These are phyloP conservation scores for Naganishia onofrii DNA, from an alignment of 768 basidiomycete species.

Conservation along the genomic window DNA sequence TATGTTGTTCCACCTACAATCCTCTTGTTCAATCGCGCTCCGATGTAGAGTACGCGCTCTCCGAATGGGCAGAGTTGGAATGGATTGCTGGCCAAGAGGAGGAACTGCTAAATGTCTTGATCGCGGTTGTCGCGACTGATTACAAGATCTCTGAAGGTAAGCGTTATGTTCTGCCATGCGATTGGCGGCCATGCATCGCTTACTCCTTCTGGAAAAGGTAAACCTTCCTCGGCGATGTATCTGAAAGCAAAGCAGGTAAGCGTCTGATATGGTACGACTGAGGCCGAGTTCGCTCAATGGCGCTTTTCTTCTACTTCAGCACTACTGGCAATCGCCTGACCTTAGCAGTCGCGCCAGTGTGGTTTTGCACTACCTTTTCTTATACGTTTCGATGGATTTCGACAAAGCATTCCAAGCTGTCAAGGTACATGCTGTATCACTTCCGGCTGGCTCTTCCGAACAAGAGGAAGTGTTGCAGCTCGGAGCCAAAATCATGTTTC, in stretches of 20 bases:
- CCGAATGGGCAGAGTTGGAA: constrained; percentile 55
- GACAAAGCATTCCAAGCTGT: constrained; percentile 38
- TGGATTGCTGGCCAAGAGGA: constrained; percentile 32
- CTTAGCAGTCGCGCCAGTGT: neutral
- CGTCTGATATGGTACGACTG: too few species aligned
- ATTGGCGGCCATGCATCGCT: neutral
- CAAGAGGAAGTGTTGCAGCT: constrained; percentile 48
- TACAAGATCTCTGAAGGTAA: constrained; percentile 12
- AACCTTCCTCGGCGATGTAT: constrained; percentile 20
- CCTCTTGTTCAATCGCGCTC: neutral
- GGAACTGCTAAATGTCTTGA: constrained; percentile 8
- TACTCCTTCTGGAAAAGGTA: neutral
- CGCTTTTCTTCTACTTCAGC: neutral
- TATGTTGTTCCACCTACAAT: constrained; percentile 37
- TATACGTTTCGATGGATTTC: constrained; percentile 31
- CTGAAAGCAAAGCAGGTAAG: constrained; percentile 42
- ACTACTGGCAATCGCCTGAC: constrained; percentile 22
- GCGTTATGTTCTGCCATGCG: neutral
- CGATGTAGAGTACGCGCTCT: constrained; percentile 36
- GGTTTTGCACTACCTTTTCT: constrained; percentile 23
- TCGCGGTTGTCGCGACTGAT: constrained; percentile 7
- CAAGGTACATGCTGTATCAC: constrained; percentile 34
- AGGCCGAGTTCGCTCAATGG: neutral
- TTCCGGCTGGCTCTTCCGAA: constrained; percentile 37
- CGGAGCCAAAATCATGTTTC: constrained; percentile 45